Conservation (phyloP, 2,329 filamentous ascomycete species). For the Sporothrix protearum region DNA sequence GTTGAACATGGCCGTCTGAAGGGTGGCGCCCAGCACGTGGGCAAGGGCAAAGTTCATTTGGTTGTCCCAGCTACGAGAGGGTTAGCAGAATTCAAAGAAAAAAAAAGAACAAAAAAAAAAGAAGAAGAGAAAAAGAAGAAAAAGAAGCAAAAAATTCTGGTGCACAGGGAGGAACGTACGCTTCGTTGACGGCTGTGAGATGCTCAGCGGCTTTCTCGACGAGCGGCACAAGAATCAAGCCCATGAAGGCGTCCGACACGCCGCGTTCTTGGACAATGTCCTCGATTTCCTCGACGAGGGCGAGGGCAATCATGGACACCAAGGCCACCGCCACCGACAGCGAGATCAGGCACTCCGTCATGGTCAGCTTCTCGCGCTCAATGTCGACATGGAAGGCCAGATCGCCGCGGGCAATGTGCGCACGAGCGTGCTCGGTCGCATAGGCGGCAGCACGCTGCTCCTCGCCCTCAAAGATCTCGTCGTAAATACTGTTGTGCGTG, state of each 20-base stretch:
- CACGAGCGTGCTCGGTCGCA: neutral
- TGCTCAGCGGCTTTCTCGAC: constrained; percentile 87
- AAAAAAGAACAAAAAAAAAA: too few relatives aligned
- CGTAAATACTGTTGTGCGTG: constrained; percentile 73
- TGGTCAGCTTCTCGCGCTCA: constrained; percentile 64
- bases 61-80: constrained; percentile 57
- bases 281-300: constrained; percentile 69
- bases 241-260: constrained; percentile 54
- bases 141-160: too few relatives aligned
- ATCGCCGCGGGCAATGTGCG: constrained; percentile 15
- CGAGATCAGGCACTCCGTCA: constrained; percentile 68
- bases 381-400: constrained; percentile 49
- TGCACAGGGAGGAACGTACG: constrained; percentile 35
- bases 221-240: constrained; percentile 74
- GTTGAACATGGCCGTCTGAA: constrained; percentile 87
- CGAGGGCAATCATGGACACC: constrained; percentile 70
- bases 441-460: constrained; percentile 56
- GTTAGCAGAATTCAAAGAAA: neutral
- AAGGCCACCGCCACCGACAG: constrained; percentile 62
- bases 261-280: constrained; percentile 46
- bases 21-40: constrained; percentile 79
- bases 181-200: constrained; percentile 78
- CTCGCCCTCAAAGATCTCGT: constrained; percentile 68
- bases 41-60: constrained; percentile 82
- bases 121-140: too few relatives aligned